These are phyloP conservation scores for Pythium myriotylum DNA, from an alignment of 352 stramenopile genomes.

Conservation along the genomic window DNA sequence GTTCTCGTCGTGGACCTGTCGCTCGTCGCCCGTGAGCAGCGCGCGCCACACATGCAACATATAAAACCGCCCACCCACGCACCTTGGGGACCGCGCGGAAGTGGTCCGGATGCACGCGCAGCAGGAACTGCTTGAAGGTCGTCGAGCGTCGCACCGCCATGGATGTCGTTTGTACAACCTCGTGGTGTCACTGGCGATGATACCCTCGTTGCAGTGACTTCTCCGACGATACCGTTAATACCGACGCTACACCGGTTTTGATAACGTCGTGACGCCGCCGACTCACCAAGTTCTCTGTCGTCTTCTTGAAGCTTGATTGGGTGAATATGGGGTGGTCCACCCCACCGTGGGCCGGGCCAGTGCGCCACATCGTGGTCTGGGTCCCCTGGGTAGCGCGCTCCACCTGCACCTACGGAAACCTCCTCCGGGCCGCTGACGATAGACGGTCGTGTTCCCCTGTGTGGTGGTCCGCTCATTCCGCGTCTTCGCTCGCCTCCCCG, in stretches of 20 bases:
- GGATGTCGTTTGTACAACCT: no score
- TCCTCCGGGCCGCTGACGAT: conserved; percentile 20
- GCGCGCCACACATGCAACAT: no score
- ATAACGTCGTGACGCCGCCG: not conserved
- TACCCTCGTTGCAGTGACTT: not conserved
- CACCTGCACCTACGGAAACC: conserved; percentile 32
- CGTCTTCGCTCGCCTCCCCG: no score
- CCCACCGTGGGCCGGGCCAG: conserved; percentile 7
- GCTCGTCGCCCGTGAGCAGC: no score
- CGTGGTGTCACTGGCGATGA: conserved; percentile 6
- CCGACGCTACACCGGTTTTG: not conserved
- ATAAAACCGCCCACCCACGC: not conserved
- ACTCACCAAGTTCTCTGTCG: not conserved
- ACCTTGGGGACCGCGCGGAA: conserved; percentile 58
- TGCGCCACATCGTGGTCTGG: conserved; percentile 17
- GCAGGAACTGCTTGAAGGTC: conserved; percentile 72
- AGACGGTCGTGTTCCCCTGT: conserved; percentile 29
- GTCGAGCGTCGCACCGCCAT: conserved; percentile 28
- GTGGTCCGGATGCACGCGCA: conserved; percentile 71
- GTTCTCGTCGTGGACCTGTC: conserved; percentile 66
- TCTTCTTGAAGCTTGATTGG: conserved; percentile 11
- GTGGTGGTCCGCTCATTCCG: conserved; percentile 33
- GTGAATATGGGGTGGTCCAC: conserved; percentile 21
- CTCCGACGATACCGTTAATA: conserved; percentile 4
- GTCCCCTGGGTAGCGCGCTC: conserved; percentile 7